A percentile compares a stretch with the other conserved stretches of the same genome.
These are phyloP conservation scores for Amphibolis antarctica DNA, from an alignment of 106 monocot genomes.

Conservation along the genomic window DNA sequence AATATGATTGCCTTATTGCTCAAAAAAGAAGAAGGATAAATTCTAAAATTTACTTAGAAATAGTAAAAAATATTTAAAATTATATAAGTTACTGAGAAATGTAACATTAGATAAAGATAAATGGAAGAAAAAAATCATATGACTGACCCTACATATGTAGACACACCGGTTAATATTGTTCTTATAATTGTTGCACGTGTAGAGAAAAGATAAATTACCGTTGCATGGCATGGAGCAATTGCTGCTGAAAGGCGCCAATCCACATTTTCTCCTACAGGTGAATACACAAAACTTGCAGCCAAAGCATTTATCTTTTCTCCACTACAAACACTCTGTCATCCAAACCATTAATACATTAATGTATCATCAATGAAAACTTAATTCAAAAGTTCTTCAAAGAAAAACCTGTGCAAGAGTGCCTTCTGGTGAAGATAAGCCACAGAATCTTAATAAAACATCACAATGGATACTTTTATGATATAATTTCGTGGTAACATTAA, in stretches of 20 bases:
- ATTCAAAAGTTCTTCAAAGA: not conserved
- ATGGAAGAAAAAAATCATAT: too few relatives aligned
- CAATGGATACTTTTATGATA: constrained; percentile 69
- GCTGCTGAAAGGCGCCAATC: constrained; percentile 85
- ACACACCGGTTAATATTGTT: too few relatives aligned
- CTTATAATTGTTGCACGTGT: too few relatives aligned
- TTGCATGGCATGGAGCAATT: constrained; percentile 97
- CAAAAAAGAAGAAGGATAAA: too few relatives aligned
- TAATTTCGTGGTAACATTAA: constrained; percentile 60
- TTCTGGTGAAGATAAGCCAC: constrained; percentile 90
- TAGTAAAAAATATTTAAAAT: too few relatives aligned
- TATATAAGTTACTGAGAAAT: too few relatives aligned
- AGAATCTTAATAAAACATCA: constrained; percentile 66
- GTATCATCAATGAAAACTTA: not conserved
- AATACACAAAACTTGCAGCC: constrained; percentile 71
- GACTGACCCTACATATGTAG: too few relatives aligned
- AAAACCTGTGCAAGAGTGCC: constrained; percentile 78
- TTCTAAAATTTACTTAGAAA: too few relatives aligned
- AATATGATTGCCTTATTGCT: too few relatives aligned
- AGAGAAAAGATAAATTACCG: too few relatives aligned
- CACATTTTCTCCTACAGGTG: constrained; percentile 57
- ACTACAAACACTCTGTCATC: constrained; percentile 69
- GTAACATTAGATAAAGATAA: too few relatives aligned
- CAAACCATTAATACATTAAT: constrained; percentile 3
- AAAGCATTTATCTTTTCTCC: constrained; percentile 77